Percentiles rank a stretch among this genome's conserved stretches.
Conservation (phyloP, 176 grass and related monocot species). For the Triticum turgidum region DNA sequence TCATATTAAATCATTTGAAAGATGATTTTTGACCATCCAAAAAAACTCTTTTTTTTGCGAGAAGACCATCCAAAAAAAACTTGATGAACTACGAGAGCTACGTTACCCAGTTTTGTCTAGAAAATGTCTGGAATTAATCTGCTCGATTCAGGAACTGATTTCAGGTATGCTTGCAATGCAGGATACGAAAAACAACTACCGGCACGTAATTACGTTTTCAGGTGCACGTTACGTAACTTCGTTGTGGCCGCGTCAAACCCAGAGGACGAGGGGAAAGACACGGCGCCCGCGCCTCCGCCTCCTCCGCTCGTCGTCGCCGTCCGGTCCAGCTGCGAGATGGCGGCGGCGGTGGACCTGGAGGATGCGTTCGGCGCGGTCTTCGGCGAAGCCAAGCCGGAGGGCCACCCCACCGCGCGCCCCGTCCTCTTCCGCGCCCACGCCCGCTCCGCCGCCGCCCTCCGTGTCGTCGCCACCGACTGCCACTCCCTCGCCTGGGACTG, state of each 20-base stretch:
- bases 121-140: too few relatives aligned
- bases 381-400: conserved; percentile 50
- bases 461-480: conserved; percentile 68
- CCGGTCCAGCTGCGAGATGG: not conserved
- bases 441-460: conserved; percentile 29
- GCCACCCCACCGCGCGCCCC: not conserved
- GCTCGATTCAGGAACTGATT: too few relatives aligned
- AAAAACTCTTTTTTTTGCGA: too few relatives aligned
- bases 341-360: conserved; percentile 12
- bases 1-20: too few relatives aligned
- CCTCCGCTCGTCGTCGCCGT: not conserved
- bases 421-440: conserved; percentile 48
- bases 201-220: not conserved
- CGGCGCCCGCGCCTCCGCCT: not conserved
- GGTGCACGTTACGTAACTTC: too few relatives aligned
- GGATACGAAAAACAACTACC: too few relatives aligned
- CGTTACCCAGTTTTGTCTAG: too few relatives aligned
- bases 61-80: too few relatives aligned
- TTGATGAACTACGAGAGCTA: too few relatives aligned
- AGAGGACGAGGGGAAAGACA: not conserved
- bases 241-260: not conserved
- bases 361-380: conserved; percentile 38
- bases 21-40: too few relatives aligned
- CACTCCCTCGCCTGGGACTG: conserved; percentile 59
- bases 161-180: too few relatives aligned